Evolutionary conservation across 768 basidiomycete genomes (phyloP), one percentile per base, ranked within the genome.

Genomic region (Lentinus tigrinus): DNA sequence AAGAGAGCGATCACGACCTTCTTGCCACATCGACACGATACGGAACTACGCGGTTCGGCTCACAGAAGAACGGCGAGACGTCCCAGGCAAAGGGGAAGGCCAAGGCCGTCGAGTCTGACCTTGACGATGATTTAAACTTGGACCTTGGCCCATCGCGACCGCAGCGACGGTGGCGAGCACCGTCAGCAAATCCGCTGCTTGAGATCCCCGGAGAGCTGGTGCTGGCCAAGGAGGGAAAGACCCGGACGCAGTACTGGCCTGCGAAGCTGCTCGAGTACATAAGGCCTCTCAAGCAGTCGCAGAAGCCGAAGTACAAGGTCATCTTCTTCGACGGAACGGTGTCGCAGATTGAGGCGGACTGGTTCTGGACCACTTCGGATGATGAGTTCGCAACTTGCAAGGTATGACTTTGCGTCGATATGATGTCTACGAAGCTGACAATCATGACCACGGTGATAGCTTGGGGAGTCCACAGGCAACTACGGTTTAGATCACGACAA

Each of bases 171-270:
- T 78, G 73, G 76, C 72, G 73, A 1, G 77, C 78, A 10, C 79
- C 79, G 4, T 75, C 72, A 16, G 70, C 75, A 2, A 85, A 89
- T 60, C 71, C 72, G 3, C 69, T 74, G 0, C 74, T 88, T 23
- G 70, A 78, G 16, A 81, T 90, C 37, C 88, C 88, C 3, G 90
- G 88, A 3, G 89, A 91, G 67, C 69, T 85, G 0, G 73, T 91
- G 2, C 74, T 91, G 13, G 85, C 85, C 6, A 68, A 74, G 23
- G 80, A 78, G 3, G 70, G 63, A 42, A 70, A 70, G 53, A 66
- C 63, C 21, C 67, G 68, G 6, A 61, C 64, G 4, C 63, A 68
- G 16, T 86, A 85, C 63, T 93, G 90, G 90, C 88, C 90, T 2
- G 90, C 85, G 1, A 74, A 74, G 66, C 72, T 92, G 39, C 64